Evolutionary conservation across 768 basidiomycete genomes (phyloP), one percentile per base, ranked within the genome.

Genomic region (Termitomyces sp.): DNA sequence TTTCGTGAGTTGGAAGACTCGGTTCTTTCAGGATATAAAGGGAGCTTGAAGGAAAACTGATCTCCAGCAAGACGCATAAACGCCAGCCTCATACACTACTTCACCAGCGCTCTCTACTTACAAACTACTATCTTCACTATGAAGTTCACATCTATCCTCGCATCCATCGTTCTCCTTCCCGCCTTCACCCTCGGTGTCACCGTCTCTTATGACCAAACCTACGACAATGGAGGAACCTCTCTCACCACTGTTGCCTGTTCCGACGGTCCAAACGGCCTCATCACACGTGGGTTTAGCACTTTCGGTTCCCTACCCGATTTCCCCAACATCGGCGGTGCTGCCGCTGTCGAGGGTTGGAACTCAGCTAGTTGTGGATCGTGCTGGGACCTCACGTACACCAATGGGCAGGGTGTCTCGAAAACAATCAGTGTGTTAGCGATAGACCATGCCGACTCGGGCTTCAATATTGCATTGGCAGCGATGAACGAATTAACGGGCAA

Each of bases 321-420:
- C 71, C 81, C 83, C 4, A 63, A 71, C 68, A 79, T 85, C 63
- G 83, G 81, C 29, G 82, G 77, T 3, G 77, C 74, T 0, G 69
- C 70, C 16, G 78, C 72, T 28, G 70, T 85, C 57, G 64, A 58
- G 6, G 74, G 73, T 22, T 85, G 69, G 67, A 70, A 78, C 65
- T 82, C 81, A 3, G 54, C 57, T 8, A 68, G 72, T 54, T 86
- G 83, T 61, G 81, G 80, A 4, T 72, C 75, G 28, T 85, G 85
- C 70, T 86, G 81, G 81, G 37, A 72, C 55, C 64, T 85, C 60
- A 75, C 75, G 12, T 82, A 76, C 67, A 71, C 71, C 24, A 65
- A 61, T 46, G 0, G 34, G 10, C 29, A 33, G 0, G 69, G 70
- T 10, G 57, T 47, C 13, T 62, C 62, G 7, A 70, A 54, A 50